Conservation (phyloP, 2,329 filamentous ascomycete species). For the Arthrobotrys musiformis region DNA sequence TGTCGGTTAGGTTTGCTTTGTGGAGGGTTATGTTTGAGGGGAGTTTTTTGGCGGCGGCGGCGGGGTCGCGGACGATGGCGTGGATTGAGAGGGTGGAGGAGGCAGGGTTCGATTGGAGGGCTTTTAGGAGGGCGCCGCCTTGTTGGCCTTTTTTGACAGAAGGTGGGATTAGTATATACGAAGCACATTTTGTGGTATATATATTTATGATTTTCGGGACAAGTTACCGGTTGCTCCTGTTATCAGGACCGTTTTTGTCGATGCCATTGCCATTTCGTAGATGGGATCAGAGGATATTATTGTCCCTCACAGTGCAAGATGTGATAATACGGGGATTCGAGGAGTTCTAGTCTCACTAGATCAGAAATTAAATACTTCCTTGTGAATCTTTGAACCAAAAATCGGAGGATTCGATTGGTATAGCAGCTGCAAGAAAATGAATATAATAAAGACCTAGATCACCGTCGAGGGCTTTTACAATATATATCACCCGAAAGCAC, state of each 20-base stretch:
- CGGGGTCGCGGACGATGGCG: slow-evolving; percentile 32
- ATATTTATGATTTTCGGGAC: too few species aligned
- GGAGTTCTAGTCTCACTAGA: too few species aligned
- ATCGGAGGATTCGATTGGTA: too few species aligned
- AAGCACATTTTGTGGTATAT: background rate
- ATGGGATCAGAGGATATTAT: too few species aligned
- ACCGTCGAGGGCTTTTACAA: too few species aligned
- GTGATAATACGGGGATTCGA: too few species aligned
- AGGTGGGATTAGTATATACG: background rate
- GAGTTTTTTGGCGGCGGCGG: slow-evolving; percentile 31
- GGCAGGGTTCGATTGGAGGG: slow-evolving; percentile 12
- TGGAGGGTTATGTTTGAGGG: slow-evolving; percentile 1
- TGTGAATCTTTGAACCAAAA: too few species aligned
- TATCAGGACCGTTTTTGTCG: slow-evolving; percentile 37
- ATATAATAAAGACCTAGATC: too few species aligned
- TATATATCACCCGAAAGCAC: background rate
- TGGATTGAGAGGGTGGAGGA: slow-evolving; percentile 25
- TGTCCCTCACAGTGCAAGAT: too few species aligned
- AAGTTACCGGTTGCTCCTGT: slow-evolving; percentile 36
- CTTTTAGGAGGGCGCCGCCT: slow-evolving; percentile 34
- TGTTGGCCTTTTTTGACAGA: slow-evolving; percentile 34
- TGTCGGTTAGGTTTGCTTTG: slow-evolving; percentile 40
- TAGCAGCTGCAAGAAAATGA: too few species aligned
- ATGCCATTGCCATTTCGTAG: background rate
- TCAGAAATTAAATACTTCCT: too few species aligned